Evolutionary conservation across 2,329 filamentous ascomycete species (phyloP), one percentile per base, ranked within the genome.

Genomic region (Penicillium crustosum): DNA sequence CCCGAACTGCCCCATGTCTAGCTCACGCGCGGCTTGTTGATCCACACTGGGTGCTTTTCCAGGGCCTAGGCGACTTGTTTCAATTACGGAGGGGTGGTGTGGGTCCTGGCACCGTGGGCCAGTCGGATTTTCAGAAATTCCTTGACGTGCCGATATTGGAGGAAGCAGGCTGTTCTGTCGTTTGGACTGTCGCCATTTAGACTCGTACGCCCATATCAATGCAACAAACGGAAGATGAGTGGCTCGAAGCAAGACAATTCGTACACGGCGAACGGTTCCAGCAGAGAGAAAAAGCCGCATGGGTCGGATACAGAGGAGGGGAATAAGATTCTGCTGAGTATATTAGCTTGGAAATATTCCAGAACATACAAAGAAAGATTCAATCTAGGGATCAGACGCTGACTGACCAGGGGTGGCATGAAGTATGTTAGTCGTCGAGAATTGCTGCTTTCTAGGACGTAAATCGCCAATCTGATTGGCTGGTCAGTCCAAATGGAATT

Each of bases 171-270:
- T 70, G 21, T 35, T 59, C 10, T 47, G 50, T 39, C 43, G 57
- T 44, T 55, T 56, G 13, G 51, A 38, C 25, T 51, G 54, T 35
- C 66, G 70, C 61, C 69, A 70, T 57, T 70, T 73, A 54, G 70
- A 68, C 64, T 78, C 84, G 68, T 83, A 87, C n/a, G 75, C 71
- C 76, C 82, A 81, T 55, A 87, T 86, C 52, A 83, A 71, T 39
- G 75, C 78, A 51, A 87, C 81, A 63, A 83, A 82, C 15, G 84
- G 83, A 47, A 81, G 71, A 71, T 87, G 84, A 2, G 83, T 86
- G 49, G 78, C 79, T 68, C 83, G 84, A 58, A 87, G 79, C 45
- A 86, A 70, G 42, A 85, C 68, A 59, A 87, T 86, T 47, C 84
- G 81, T 55, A 82, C 78, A 33, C 77, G 78, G 50, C 84, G 79